Evolutionary conservation across 495 filamentous ascomycete species (phyloP).

Genomic region (Cenococcum geophilum): DNA sequence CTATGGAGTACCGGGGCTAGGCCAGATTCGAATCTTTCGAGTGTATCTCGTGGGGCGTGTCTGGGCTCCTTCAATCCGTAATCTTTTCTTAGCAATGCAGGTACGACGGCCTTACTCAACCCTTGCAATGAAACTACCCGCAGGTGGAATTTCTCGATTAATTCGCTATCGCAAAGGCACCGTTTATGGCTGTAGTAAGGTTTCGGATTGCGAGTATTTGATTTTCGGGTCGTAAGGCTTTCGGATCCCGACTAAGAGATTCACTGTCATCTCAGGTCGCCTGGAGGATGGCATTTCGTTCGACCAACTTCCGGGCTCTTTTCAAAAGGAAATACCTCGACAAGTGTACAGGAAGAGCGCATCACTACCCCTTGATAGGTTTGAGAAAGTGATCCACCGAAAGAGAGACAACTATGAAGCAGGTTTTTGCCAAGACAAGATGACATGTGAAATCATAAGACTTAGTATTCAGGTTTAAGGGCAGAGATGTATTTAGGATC

Average conservation of each 20-base stretch:
- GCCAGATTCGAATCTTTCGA: background rate
- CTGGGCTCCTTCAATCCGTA: background rate
- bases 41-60: background rate
- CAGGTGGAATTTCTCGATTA: no score
- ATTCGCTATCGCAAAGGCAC: no score
- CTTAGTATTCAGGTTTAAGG: no score
- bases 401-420: background rate
- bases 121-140: background rate
- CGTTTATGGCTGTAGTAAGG: no score
- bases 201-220: background rate
- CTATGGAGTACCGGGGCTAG: background rate
- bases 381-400: background rate
- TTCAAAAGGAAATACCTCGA: background rate
- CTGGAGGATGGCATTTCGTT: background rate
- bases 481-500: no score
- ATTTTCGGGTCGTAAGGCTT: background rate
- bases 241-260: background rate
- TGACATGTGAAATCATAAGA: no score
- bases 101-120: background rate
- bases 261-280: background rate
- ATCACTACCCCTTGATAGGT: background rate
- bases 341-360: background rate
- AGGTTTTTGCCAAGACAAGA: no score
- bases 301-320: background rate
- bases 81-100: constrained; percentile 2